Base-by-base conservation (phyloP, 257 asterid species). In the Salvia rosmarinus region DNA sequence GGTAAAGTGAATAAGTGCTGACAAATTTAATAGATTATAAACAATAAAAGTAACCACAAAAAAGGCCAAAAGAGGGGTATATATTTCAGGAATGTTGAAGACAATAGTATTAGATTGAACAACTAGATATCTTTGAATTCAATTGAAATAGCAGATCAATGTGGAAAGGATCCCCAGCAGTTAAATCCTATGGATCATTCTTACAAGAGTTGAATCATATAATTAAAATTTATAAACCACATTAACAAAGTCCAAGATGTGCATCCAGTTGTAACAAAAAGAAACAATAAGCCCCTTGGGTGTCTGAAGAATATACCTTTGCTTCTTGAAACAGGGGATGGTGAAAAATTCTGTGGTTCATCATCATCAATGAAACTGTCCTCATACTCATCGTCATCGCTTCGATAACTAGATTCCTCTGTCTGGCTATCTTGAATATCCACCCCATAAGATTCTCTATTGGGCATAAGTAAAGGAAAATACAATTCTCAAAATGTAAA, bases 311-410 rank as follows among this genome's bases (percentile, higher is more conserved):
- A 49, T 63, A 71, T 80, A 85, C 94, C 88, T 68, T 77, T 70
- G 49, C 67, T 70, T 75, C 83, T 81, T 60, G 80, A 72, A 78
- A 74, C 82, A 58, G 86, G 88, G 66, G 89, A 80, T 58, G 81
- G 73, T 13, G 83, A 68, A 40, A 28, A 37, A 49, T 57, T 75
- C 60, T 71, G 79, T 34, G 63, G 72, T 63, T 86, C 84, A 9
- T 80, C 86, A 1, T 87, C 95, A 30, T 91, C 80, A 80, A 89
- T 91, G 78, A 91, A 91, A 76, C 95, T 89, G 56, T 82, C 95
- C 30, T 91, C 96, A 35, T 89, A 87, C 28, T 83, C 62, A 64
- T 87, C 89, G 5, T 86, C 90, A 32, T 86, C 91, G 54, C 80
- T 77, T n/a, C 28, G 23, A 56, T 39, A 72, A 79, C 54, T 76